Evolutionary conservation across 106 monocot genomes (phyloP), one percentile per base, ranked within the genome.

Genomic region (Chionographis japonica): DNA sequence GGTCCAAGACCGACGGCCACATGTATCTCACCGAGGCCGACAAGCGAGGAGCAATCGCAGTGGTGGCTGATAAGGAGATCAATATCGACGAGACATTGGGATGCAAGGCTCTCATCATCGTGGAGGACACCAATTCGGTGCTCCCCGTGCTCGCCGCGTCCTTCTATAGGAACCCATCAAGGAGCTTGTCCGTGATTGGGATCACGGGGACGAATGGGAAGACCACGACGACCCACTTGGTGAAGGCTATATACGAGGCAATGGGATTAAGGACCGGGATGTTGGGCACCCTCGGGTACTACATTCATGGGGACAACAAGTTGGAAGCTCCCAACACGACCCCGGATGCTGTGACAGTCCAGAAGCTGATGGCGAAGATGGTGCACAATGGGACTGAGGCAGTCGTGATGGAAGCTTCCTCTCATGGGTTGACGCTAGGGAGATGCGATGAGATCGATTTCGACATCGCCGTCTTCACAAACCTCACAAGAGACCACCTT

Each of bases 381-480:
- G 72, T 85, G 6, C 81, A 89, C 37, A 89, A 89, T 73, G 88
- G 88, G 7, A 78, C 88, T 11, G 79, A 89, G 66, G 88, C 81
- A 6, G 79, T 79, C 27, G 78, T 85, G 8, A 70, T 89, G 79
- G 88, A 89, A 62, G 72, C 81, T 52, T 79, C 81, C 65, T 77
- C 79, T 42, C 62, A 74, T 60, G 81, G 84, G 12, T 70, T 86
- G 62, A 75, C 83, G 17, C 51, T 63, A n/a, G 78, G 83, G 7
- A 74, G 74, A 50, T 85, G 80, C 52, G 77, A 84, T 68, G 89
- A 92, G 63, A 76, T 97, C 56, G 95, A 97, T 79, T 97, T 88
- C 59, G 92, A 97, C 68, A 82, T 97, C 78, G 86, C 95, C 0
- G 84, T 97, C 39, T 83, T 97, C 58, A 97, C 92, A 16, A 92